Base-by-base conservation (phyloP, 2,329 filamentous ascomycete species). In the Cercospora sp. region DNA sequence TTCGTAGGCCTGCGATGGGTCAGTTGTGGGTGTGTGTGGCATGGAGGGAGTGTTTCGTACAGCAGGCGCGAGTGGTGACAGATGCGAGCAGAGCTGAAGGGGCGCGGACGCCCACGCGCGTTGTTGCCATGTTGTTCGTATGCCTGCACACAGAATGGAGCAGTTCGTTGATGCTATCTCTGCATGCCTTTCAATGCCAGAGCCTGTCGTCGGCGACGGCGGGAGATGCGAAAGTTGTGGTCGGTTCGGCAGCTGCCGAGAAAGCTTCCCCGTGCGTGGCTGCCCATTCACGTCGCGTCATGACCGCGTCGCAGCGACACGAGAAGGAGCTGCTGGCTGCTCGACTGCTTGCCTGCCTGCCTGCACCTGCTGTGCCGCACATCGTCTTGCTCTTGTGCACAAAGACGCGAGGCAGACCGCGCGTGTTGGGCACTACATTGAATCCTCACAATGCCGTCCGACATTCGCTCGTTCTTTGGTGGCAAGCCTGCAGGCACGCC, bases 381-480 rank as follows among this genome's bases (percentile, higher is more conserved):
- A 9, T 7, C 18, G 12, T 5, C 4, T 26, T 3, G 45, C 45
- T 13, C 2, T 13, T 5, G 3, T 51, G 45, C 18, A 26, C 9
- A 51, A 51, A 51, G 45, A 51, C 45, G 12, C 21, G 45, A 51
- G 21, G 12, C 60, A 16, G 16, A 43, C n/a, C n/a, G 26, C 58
- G 55, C 57, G 30, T 63, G 40, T 53, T 58, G 45, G 32, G 6
- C 9, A 7, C 4, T 7, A 13, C 13, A 18, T 8, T 61, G n/a
- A n/a, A 16, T 53, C 61, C n/a, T 24, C 63, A 65, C 76, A 70
- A 97, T 97, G 93, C 88, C 93, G 64, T 78, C 85, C 71, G 94
- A 98, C 81, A 98, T 97, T 76, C 87, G 94, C 77, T 93, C 86
- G 74, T 98, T 97, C 81, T 97, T 98, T 83, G 89, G 90, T 65